Percentiles rank a stretch among this genome's conserved stretches.
These are phyloP conservation scores for Phytophthora europaea DNA, from an alignment of 352 stramenopile genomes.

Conservation along the genomic window DNA sequence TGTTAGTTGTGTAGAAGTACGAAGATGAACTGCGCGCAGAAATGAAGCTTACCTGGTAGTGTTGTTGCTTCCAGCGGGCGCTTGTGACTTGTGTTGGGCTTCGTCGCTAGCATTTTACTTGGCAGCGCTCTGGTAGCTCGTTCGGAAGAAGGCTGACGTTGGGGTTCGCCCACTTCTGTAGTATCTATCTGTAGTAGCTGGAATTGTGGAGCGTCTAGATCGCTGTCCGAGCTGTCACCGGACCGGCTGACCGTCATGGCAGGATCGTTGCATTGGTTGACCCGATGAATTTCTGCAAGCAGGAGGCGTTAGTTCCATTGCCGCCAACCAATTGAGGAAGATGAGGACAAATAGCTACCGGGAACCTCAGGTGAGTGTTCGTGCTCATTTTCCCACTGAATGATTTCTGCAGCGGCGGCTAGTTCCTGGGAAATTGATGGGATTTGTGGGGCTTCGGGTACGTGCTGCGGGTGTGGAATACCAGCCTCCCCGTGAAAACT, in stretches of 20 bases:
- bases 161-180: conserved; percentile 13
- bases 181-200: conserved; percentile 26
- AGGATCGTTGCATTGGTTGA: neutral
- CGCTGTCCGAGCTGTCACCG: conserved; percentile 7
- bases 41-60: conserved; percentile 39
- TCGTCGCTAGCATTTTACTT: conserved; percentile 2
- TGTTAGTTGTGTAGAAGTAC: conserved; percentile 49
- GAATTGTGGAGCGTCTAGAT: conserved; percentile 34
- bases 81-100: conserved; percentile 23
- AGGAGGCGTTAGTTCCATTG: conserved; percentile 2
- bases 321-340: neutral
- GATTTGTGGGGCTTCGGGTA: conserved; percentile 3
- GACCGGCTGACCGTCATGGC: neutral
- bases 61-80: conserved; percentile 15
- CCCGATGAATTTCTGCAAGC: neutral
- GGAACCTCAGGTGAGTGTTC: conserved; percentile 19
- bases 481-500: neutral
- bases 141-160: neutral
- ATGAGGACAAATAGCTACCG: conserved; percentile 4
- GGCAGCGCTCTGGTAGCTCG: neutral
- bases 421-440: conserved; percentile 49
- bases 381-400: conserved; percentile 58
- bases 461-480: neutral
- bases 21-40: conserved; percentile 12
- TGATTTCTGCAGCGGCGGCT: conserved; percentile 49